These are phyloP conservation scores for Xylariales sp. DNA, from an alignment of 2,329 filamentous ascomycete species.

Conservation along the genomic window DNA sequence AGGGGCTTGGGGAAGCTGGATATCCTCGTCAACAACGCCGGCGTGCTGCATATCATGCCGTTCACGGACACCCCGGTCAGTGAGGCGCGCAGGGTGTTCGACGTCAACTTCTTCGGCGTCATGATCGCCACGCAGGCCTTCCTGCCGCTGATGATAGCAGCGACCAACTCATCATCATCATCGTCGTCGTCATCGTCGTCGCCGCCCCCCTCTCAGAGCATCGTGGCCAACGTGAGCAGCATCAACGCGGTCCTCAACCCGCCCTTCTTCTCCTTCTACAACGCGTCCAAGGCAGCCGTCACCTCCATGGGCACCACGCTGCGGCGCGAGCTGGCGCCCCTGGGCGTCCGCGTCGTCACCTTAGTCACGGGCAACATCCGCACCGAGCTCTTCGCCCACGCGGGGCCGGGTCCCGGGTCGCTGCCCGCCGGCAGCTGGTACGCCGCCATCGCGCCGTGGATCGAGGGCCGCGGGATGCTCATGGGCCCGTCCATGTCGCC, in stretches of 20 bases:
- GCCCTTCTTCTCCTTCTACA: conserved; percentile 4
- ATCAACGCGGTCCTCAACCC: conserved; percentile 5
- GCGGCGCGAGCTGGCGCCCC: conserved; percentile 5
- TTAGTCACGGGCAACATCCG: conserved; percentile 6
- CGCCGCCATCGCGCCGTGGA: neutral
- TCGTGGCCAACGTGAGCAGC: conserved; percentile 3
- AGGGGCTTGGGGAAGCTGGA: conserved; percentile 7
- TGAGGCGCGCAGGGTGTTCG: conserved; percentile 5
- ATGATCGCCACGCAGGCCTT: conserved; percentile 8
- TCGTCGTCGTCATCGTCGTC: no score
- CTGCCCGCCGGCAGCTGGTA: conserved; percentile 3
- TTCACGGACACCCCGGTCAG: conserved; percentile 3
- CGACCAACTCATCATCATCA: no score
- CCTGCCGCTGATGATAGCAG: conserved; percentile 4
- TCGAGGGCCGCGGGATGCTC: conserved; percentile 3
- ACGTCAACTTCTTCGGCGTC: conserved; percentile 7
- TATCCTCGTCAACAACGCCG: conserved; percentile 10
- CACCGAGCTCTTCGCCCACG: conserved; percentile 4
- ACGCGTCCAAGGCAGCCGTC: conserved; percentile 8
- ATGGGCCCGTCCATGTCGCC: neutral
- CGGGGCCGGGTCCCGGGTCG: neutral
- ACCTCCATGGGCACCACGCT: conserved; percentile 1
- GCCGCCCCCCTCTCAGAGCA: no score
- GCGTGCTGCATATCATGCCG: conserved; percentile 6
- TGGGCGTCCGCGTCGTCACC: conserved; percentile 6